Conservation (phyloP, 139 green algal species). For the Klebsormidium nitens region DNA sequence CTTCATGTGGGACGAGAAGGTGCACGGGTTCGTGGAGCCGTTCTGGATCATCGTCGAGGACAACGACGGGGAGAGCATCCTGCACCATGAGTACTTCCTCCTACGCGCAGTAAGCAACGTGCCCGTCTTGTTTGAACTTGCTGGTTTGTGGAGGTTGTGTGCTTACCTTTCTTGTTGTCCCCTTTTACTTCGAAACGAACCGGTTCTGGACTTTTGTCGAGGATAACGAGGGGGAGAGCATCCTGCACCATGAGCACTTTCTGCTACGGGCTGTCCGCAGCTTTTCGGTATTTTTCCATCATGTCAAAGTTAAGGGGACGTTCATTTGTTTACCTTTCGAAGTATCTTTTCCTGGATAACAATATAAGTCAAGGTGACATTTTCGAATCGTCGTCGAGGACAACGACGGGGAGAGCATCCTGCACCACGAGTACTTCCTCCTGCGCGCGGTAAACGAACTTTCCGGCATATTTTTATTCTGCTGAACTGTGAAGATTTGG, state of each 20-base stretch:
- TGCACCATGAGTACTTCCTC: slow-evolving; percentile 95
- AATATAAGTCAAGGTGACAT: too few species aligned
- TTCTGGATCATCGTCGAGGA: slow-evolving; percentile 98
- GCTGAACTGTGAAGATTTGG: too few species aligned
- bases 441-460: too few species aligned
- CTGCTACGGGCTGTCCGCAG: slow-evolving; percentile 71
- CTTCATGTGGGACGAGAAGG: slow-evolving; percentile 88
- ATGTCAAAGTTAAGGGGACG: too few species aligned
- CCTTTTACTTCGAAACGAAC: too few species aligned
- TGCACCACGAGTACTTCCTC: slow-evolving; percentile 95
- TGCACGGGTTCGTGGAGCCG: slow-evolving; percentile 87
- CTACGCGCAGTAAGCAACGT: slow-evolving; percentile 67
- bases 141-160: too few species aligned
- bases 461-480: too few species aligned
- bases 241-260: slow-evolving; percentile 95
- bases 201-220: slow-evolving; percentile 95
- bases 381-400: slow-evolving; percentile 98
- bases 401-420: slow-evolving; percentile 74
- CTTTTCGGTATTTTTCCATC: too few species aligned
- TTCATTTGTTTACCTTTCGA: too few species aligned
- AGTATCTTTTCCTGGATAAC: too few species aligned
- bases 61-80: slow-evolving; percentile 74
- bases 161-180: too few species aligned
- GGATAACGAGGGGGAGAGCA: slow-evolving; percentile 77
- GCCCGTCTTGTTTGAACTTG: too few species aligned